Evolutionary conservation across 345 rosid species (phyloP).

Genomic region (Linum trigynum): DNA sequence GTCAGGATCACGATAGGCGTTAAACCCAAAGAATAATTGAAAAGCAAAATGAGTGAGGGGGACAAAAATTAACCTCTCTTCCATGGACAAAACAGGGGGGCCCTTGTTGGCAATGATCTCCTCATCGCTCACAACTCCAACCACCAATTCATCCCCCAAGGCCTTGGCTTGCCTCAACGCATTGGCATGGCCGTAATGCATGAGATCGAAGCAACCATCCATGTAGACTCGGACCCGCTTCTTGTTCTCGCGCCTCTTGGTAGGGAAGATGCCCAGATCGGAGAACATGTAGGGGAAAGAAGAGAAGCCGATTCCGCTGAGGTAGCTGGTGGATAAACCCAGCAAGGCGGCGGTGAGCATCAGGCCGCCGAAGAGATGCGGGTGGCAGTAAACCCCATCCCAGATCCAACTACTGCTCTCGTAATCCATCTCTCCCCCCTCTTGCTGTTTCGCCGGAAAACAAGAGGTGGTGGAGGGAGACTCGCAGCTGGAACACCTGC

Average conservation of each 20-base stretch:
- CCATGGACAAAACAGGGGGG: conserved; percentile 63
- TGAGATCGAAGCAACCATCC: conserved; percentile 83
- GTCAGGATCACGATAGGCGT: not conserved
- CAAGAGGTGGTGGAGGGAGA: not conserved
- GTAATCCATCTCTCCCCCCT: conserved; percentile 31
- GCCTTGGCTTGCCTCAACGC: conserved; percentile 74
- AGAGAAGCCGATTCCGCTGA: conserved; percentile 46
- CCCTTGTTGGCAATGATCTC: conserved; percentile 69
- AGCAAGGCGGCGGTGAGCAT: conserved; percentile 59
- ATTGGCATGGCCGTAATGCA: conserved; percentile 83
- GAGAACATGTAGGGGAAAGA: conserved; percentile 33
- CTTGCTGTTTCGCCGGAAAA: not conserved
- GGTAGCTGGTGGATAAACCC: conserved; percentile 52
- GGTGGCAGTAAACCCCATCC: conserved; percentile 51
- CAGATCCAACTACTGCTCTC: conserved; percentile 48
- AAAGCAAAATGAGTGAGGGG: conserved; percentile 5
- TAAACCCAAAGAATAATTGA: not conserved
- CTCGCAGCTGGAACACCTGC: not conserved
- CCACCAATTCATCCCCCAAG: conserved; percentile 59
- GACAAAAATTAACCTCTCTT: conserved; percentile 43
- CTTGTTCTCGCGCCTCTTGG: conserved; percentile 33
- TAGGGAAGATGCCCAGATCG: conserved; percentile 34
- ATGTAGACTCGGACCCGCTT: conserved; percentile 55
- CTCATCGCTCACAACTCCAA: conserved; percentile 65
- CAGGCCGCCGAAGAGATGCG: conserved; percentile 54